Base-by-base conservation (phyloP, 2,329 filamentous ascomycete genomes). In the Coniosporium tulheliwenetii region DNA sequence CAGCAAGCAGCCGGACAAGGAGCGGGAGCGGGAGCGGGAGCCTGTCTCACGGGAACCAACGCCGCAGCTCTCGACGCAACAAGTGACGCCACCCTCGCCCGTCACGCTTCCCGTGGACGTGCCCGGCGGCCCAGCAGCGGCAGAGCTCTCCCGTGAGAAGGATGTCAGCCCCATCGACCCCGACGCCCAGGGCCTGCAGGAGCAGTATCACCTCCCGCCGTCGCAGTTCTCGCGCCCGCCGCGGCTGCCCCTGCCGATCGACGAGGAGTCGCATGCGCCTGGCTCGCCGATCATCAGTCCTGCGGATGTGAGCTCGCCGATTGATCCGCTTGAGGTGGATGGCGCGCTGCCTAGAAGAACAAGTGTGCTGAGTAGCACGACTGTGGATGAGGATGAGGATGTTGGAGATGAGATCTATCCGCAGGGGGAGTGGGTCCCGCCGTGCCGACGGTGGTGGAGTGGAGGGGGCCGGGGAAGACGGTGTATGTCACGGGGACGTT, bases 401-500 rank as follows among this genome's bases (percentile, higher is more conserved):
- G 70, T 73, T 16, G 19, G 19, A 7, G 82, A 91, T 51, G 85
- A 86, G 55, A 26, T 26, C 19, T 26, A 26, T 26, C 71, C 89
- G 54, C 73, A 79, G 79, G 84, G 52, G 81, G 80, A 60, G 77
- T 77, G 13, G 74, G 79, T 46, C 81, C 82, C 33, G 83, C 83
- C 7, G 83, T 96, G 35, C 84, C 85, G 2, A 93, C 85, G 1
- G 67, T 74, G 43, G 77, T 98, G 43, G 83, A 93, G 61, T 98
- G 91, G 91, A 74, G 73, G 48, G 73, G 76, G 8, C 77, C 77
- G 40, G 87, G 84, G 43, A 83, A 93, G 43, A 93, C 87, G 61
- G 77, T 96, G 47, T 98, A 94, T 59, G 86, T 98, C 37, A 98
- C 91, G 1, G 89, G 89, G 48, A 96, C 91, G 14, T 95, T 96